Evolutionary conservation across 129 eudicot genomes (phyloP), one percentile per base, ranked within the genome.

Genomic region (Helianthus annuus): DNA sequence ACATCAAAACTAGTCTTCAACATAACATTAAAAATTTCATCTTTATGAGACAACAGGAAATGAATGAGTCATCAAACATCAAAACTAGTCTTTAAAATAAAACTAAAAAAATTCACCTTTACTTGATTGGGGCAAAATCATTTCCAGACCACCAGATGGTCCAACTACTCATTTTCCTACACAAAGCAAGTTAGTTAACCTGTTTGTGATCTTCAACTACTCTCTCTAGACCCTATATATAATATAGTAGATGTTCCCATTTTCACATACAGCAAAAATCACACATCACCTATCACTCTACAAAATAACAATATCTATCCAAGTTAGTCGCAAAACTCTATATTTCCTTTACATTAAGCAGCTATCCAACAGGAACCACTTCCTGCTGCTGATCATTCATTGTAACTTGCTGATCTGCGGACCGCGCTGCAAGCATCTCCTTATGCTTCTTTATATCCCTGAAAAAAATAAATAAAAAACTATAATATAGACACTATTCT

Each of bases 391-490:
- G 40, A 53, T 59, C 49, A 32, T 59, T 53, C 36, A 67, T 17
- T 60, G 71, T 39, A 52, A 38, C 48, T 42, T 61, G 58, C 56
- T 29, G 66, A 51, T 77, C 27, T 15, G 57, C 46, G 29, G 45
- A 3, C 48, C 5, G 52, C 9, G 60, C 75, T 49, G 78, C 71
- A 3, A 17, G 71, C 29, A n/a, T 19, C 77, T 78, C 82, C 68
- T 68, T 68, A 66, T 61, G 34, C 54, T 69, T 69, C 83, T 80
- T 83, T 63, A 83, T 66, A 72, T 83, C 88, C 82, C 88, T 83
- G 84, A 59, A 76, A 36, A 69, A 60, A 7, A 44, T 64, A 64
- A 64, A 36, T 6, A 52, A 36, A 48, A 66, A 24, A 6, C 24
- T 64, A 24, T n/a, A 61, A 69, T 51, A 68, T n/a, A 56, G 15